Evolutionary conservation across 2,329 filamentous ascomycete genomes (phyloP).

Genomic region (Fusarium denticulatum): DNA sequence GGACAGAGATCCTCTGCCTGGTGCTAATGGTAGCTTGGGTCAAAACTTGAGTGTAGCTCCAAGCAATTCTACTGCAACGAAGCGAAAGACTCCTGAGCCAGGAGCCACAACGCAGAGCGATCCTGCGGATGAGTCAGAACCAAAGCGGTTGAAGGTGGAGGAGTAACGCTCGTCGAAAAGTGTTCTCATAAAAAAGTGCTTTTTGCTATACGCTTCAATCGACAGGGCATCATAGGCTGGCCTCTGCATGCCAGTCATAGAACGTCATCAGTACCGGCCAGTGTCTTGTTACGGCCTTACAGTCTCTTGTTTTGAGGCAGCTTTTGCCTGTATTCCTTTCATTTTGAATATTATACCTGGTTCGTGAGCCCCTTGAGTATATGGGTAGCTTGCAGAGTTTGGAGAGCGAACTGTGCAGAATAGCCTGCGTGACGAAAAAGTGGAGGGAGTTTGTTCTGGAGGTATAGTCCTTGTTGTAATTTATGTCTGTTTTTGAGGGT

Average conservation of each 20-base stretch:
- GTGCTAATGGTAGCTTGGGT: conserved; percentile 17
- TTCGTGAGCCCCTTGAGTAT: not conserved
- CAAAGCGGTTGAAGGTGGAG: conserved; percentile 65
- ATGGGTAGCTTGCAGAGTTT: conserved; percentile 10
- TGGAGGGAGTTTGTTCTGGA: conserved; percentile 17
- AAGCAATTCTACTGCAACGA: conserved; percentile 47
- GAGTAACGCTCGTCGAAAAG: conserved; percentile 32
- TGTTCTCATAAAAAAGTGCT: conserved; percentile 19
- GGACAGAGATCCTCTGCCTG: conserved; percentile 7
- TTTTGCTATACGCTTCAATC: conserved; percentile 15
- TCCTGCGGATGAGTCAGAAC: conserved; percentile 56
- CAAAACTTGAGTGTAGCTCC: conserved; percentile 37
- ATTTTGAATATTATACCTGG: conserved; percentile 29
- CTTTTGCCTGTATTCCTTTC: conserved; percentile 19
- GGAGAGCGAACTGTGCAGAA: not conserved
- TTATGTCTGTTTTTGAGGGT: conserved; percentile 10
- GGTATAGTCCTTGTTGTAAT: conserved; percentile 2
- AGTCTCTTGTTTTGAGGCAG: conserved; percentile 20
- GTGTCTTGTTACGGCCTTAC: not conserved
- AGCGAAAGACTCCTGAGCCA: conserved; percentile 67
- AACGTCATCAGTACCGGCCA: conserved; percentile 9
- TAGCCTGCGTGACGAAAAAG: conserved; percentile 5
- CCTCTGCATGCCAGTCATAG: conserved; percentile 27
- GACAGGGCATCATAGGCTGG: conserved; percentile 30
- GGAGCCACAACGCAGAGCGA: conserved; percentile 54